Evolutionary conservation across 768 basidiomycete genomes (phyloP).

Genomic region (Neoboletus magnificus): DNA sequence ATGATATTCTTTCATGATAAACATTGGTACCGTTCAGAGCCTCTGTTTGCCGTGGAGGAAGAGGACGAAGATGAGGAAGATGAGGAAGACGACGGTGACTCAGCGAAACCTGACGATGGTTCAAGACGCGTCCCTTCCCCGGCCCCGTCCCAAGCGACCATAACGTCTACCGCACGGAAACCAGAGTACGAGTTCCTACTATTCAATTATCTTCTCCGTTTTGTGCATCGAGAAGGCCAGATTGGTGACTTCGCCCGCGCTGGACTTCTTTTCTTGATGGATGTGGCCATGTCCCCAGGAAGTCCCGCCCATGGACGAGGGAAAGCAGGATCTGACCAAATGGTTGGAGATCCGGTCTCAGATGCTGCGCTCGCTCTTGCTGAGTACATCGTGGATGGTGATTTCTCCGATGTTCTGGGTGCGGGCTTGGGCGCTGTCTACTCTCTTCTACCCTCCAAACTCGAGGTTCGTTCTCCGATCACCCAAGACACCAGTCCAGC

Average conservation of each 20-base stretch:
- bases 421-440: conserved; percentile 93
- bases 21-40: conserved; percentile 78
- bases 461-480: conserved; percentile 58
- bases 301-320: conserved; percentile 45
- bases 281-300: conserved; percentile 88
- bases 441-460: conserved; percentile 83
- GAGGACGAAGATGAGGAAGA: conserved; percentile 64
- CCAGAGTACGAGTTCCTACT: conserved; percentile 93
- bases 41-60: conserved; percentile 72
- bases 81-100: conserved; percentile 33
- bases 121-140: conserved; percentile 48
- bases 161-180: conserved; percentile 57
- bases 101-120: conserved; percentile 4
- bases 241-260: conserved; percentile 93
- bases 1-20: conserved; percentile 98
- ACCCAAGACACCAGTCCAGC: conserved; percentile 37
- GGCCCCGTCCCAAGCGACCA: conserved; percentile 55
- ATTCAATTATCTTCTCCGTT: conserved; percentile 93
- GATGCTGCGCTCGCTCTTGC: conserved; percentile 87
- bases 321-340: conserved; percentile 24
- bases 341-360: conserved; percentile 59
- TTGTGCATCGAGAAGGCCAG: conserved; percentile 89
- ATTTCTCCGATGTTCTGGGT: conserved; percentile 95
- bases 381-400: conserved; percentile 94
- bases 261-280: conserved; percentile 91